Conservation (phyloP, 495 filamentous ascomycete species). For the Melanomma pulvis-pyrius region DNA sequence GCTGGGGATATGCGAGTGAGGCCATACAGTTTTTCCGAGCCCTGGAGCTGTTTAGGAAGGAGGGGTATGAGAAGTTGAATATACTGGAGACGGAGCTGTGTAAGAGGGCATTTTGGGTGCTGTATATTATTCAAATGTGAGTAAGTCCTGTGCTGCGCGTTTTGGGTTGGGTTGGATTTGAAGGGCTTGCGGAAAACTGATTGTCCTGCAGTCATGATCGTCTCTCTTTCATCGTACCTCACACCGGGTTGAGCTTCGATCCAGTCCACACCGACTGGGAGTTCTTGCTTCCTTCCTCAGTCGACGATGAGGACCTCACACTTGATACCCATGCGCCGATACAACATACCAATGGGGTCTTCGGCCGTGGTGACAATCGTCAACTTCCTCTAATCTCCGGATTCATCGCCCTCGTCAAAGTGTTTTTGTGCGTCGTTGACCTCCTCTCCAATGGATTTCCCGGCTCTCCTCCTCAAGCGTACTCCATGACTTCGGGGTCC, state of each 20-base stretch:
- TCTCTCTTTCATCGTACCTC: slow-evolving; percentile 7
- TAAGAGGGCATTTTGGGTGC: slow-evolving; percentile 10
- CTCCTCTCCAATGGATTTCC: slow-evolving; percentile 6
- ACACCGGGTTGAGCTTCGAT: slow-evolving; percentile 13
- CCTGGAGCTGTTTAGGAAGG: slow-evolving; percentile 1
- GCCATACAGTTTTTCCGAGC: slow-evolving; percentile 4
- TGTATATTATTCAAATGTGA: slow-evolving; percentile 11
- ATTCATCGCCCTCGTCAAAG: slow-evolving; percentile 11
- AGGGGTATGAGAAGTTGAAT: background rate
- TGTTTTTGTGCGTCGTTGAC: slow-evolving; percentile 6
- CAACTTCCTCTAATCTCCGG: background rate
- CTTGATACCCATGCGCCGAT: background rate
- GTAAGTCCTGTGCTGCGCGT: no score
- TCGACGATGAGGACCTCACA: slow-evolving; percentile 1
- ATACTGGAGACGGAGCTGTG: background rate
- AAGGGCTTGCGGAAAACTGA: background rate
- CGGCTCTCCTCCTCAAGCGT: slow-evolving; percentile 1
- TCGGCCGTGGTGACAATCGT: no score
- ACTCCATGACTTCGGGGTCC: slow-evolving; percentile 1
- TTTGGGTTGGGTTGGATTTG: background rate
- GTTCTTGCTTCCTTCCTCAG: background rate
- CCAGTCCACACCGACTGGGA: slow-evolving; percentile 10
- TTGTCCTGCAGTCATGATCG: background rate
- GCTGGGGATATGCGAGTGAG: slow-evolving; percentile 11
- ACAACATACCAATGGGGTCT: background rate